Evolutionary conservation across 2,329 filamentous ascomycete genomes (phyloP), one percentile per base, ranked within the genome.

Genomic region (Triangularia setosa): DNA sequence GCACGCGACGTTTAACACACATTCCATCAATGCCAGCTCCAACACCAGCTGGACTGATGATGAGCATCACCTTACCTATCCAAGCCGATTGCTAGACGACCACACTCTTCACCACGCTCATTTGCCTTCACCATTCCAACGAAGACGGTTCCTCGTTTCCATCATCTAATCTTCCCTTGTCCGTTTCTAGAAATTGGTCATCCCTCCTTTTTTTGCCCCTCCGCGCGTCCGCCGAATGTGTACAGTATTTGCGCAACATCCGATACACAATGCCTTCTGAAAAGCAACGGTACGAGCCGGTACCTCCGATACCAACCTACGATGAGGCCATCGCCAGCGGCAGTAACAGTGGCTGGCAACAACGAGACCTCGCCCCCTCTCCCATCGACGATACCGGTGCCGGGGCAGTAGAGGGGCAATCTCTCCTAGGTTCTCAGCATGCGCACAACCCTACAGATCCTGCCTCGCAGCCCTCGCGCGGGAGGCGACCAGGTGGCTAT

Each of bases 251-350:
- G 11, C 40, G 54, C 33, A 54, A 58, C 12, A 40, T 30, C 48
- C 62, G 59, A 59, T 56, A 53, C 64, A 53, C 53, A 52, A 79
- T 78, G 77, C 73, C 76, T 71, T 75, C 78, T 68, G 83, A 84
- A 75, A 79, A 85, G 75, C 87, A 87, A 70, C 77, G 80, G 65
- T 87, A 88, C 76, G 83, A 86, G 72, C 78, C 83, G 67, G 81
- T 90, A 55, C 90, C 91, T 60, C 90, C 90, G 30, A 94, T 95
- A 74, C 92, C 91, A 28, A 87, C 88, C 54, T 95, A 95, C 77
- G 91, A 94, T 76, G 91, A 96, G 79, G 91, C 92, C 68, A 84
- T 85, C 65, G 86, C 87, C 18, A 86, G 84, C 35, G 67, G 68
- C 74, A 82, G 89, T 77, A 48, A 48, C 40, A 81, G 85, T 72